These are phyloP conservation scores for Dactylellina sp. DNA, from an alignment of 2,329 filamentous ascomycete species.

Conservation along the genomic window DNA sequence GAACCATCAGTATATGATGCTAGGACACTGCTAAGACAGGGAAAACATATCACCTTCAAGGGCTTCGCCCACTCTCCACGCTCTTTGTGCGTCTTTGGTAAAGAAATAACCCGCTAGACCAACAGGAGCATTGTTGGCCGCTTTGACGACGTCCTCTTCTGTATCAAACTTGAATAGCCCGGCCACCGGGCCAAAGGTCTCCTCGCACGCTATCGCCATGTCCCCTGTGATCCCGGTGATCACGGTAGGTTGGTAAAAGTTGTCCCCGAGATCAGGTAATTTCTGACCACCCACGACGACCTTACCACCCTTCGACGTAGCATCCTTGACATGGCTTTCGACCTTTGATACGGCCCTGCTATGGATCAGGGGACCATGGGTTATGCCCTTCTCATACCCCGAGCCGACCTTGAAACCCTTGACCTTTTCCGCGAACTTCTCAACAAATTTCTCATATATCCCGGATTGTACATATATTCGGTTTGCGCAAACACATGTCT, in stretches of 20 bases:
- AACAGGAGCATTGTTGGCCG: slow-evolving; percentile 85
- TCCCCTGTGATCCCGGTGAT: slow-evolving; percentile 85
- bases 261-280: slow-evolving; percentile 78
- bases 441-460: slow-evolving; percentile 80
- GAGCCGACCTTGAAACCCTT: slow-evolving; percentile 79
- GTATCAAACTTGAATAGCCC: slow-evolving; percentile 88
- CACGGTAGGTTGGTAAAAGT: slow-evolving; percentile 92
- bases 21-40: not conserved
- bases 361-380: slow-evolving; percentile 87
- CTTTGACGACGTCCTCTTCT: slow-evolving; percentile 85
- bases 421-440: slow-evolving; percentile 77
- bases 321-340: slow-evolving; percentile 81
- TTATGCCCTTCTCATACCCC: slow-evolving; percentile 77
- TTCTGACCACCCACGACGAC: slow-evolving; percentile 78
- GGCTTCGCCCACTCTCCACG: slow-evolving; percentile 73
- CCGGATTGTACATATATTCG: slow-evolving; percentile 81
- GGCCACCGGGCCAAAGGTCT: slow-evolving; percentile 95
- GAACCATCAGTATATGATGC: slow-evolving; percentile 24
- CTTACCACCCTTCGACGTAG: slow-evolving; percentile 79
- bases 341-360: slow-evolving; percentile 83
- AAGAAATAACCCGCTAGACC: slow-evolving; percentile 96
- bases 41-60: slow-evolving; percentile 68
- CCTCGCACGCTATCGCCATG: slow-evolving; percentile 86
- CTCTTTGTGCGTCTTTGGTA: slow-evolving; percentile 73
- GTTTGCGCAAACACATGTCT: slow-evolving; percentile 94